A percentile compares a stretch with the other conserved stretches of the same genome.
Evolutionary conservation across 1,139 yeast genomes (phyloP).

Genomic region (Taphrina communis): DNA sequence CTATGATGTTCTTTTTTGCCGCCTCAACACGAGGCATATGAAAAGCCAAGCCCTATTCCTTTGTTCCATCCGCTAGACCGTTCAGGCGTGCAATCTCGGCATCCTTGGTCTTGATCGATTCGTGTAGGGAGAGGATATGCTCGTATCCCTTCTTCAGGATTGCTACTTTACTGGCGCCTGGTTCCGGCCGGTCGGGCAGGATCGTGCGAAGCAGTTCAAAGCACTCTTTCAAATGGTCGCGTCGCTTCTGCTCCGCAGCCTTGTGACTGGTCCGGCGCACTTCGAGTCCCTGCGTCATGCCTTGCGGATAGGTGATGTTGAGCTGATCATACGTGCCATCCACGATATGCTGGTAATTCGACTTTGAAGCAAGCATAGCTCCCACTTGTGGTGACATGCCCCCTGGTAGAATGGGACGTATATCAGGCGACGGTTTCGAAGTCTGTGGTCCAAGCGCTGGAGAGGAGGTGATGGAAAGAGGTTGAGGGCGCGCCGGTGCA

Average conservation of each 20-base stretch:
- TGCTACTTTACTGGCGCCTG: slow-evolving; percentile 32
- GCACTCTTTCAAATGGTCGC: slow-evolving; percentile 76
- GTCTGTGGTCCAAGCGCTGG: slow-evolving; percentile 39
- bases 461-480: slow-evolving; percentile 24
- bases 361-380: slow-evolving; percentile 53
- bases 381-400: slow-evolving; percentile 49
- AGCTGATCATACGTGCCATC: slow-evolving; percentile 56
- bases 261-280: slow-evolving; percentile 74
- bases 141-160: slow-evolving; percentile 36
- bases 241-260: slow-evolving; percentile 92
- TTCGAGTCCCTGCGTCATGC: slow-evolving; percentile 53
- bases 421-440: slow-evolving; percentile 46
- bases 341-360: slow-evolving; percentile 56
- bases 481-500: slow-evolving; percentile 19
- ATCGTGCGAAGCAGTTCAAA: slow-evolving; percentile 32
- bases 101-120: slow-evolving; percentile 7
- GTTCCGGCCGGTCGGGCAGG: slow-evolving; percentile 34
- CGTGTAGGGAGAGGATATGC: slow-evolving; percentile 18
- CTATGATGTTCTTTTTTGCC: too few relatives aligned
- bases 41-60: background rate
- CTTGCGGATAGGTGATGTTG: slow-evolving; percentile 55
- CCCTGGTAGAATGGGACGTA: slow-evolving; percentile 46
- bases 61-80: background rate
- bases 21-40: too few relatives aligned
- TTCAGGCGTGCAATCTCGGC: slow-evolving; percentile 29